Conservation (phyloP, 1,284 basidiomycete species). For the Mycena citricolor region DNA sequence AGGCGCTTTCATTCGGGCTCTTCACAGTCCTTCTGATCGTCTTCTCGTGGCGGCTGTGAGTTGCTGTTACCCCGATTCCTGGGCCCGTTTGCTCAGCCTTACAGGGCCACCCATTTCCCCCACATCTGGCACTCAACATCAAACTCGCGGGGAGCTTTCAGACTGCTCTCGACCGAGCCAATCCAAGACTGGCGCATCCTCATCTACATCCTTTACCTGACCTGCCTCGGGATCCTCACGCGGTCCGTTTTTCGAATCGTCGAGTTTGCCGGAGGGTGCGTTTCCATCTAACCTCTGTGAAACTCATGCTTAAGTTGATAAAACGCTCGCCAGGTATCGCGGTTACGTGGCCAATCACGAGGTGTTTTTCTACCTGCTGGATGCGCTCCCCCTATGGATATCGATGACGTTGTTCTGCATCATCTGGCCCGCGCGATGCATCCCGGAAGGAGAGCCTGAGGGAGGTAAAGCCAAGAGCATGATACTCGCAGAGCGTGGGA, state of each 20-base stretch:
- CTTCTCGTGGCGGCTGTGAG: constrained; percentile 12
- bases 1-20: constrained; percentile 8
- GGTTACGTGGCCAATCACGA: constrained; percentile 11
- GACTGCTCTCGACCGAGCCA: constrained; percentile 3
- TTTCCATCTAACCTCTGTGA: neutral
- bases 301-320: neutral
- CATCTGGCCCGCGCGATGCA: constrained; percentile 12
- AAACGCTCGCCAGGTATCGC: neutral
- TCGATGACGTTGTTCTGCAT: constrained; percentile 10
- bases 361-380: constrained; percentile 11
- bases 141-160: neutral
- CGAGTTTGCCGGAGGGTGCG: constrained; percentile 19
- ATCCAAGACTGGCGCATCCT: constrained; percentile 21
- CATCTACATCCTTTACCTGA: constrained; percentile 8
- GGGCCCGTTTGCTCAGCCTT: neutral
- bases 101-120: constrained; percentile 1
- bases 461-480: too few species aligned
- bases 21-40: constrained; percentile 7
- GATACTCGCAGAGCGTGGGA: too few species aligned
- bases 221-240: constrained; percentile 15
- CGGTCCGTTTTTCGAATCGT: constrained; percentile 20
- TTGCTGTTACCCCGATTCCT: neutral
- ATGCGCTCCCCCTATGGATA: constrained; percentile 15
- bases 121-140: neutral
- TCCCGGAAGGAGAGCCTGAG: neutral